Evolutionary conservation across 371 early-diverging fungal genomes (phyloP), one percentile per base, ranked within the genome.

Genomic region (Umbelopsis sp.): DNA sequence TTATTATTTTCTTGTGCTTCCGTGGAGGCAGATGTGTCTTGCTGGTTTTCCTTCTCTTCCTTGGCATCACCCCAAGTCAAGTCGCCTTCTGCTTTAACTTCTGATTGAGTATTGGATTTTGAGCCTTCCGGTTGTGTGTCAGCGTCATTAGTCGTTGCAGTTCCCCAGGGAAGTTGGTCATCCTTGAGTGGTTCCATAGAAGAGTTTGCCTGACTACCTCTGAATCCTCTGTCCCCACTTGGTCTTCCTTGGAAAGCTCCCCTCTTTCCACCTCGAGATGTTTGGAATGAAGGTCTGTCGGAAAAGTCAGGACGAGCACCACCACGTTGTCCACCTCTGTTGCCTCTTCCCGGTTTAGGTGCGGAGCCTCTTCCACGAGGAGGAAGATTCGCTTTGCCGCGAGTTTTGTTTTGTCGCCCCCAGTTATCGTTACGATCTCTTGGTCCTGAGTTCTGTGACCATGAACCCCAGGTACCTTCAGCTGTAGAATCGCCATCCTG

Each of bases 291-390:
- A 48, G 16, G 6, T 48, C 48, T 16, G 48, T 48, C 48, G 18
- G 48, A 18, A 48, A 48, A 48, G 18, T 29, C 57, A 14, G 2
- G 11, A 35, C 35, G 18, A 35, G n/a, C 29, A n/a, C 29, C 29
- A n/a, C 29, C 57, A 14, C 57, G 22, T 18, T 24, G 29, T 3
- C 53, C 29, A 53, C 53, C 53, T 53, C 53, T 53, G 53, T 14
- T 29, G 29, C 57, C 57, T 35, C 57, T 29, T 18, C 12, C 57
- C 18, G 35, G 35, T 29, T 18, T 57, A 35, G 35, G 37, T 37
- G 57, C 57, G 2, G 57, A 57, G 14, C 57, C 57, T 57, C 57
- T 29, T 57, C 57, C 57, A 57, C 57, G 57, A 12, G 18, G 4
- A 25, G 57, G 14, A 12, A 18, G n/a, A 29, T 57, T 18, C 1